These are phyloP conservation scores for Oryza longistaminata DNA, from an alignment of 176 grass and related monocot genomes.

Conservation along the genomic window DNA sequence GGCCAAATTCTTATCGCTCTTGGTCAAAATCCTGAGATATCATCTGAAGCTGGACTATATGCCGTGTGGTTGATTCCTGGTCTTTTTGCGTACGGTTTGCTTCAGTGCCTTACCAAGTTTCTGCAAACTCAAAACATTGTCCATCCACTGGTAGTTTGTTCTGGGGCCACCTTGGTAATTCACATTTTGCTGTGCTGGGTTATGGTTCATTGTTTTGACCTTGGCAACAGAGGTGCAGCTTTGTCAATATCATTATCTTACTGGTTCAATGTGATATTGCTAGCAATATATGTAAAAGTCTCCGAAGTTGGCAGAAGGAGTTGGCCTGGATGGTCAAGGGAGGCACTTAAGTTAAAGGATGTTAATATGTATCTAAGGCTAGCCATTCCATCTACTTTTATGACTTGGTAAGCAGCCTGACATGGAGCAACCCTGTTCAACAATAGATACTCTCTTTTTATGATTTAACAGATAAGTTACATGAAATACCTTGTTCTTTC, in stretches of 20 bases:
- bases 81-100: constrained; percentile 85
- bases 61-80: constrained; percentile 70
- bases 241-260: constrained; percentile 74
- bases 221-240: constrained; percentile 71
- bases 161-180: constrained; percentile 60
- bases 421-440: background rate
- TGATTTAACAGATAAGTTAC: background rate
- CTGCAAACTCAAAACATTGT: constrained; percentile 84
- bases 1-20: constrained; percentile 56
- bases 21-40: constrained; percentile 94
- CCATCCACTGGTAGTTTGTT: constrained; percentile 64
- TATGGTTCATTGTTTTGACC: constrained; percentile 50
- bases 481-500: constrained; percentile 11
- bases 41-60: constrained; percentile 64
- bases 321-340: constrained; percentile 61
- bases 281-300: constrained; percentile 72
- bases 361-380: constrained; percentile 65
- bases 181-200: constrained; percentile 72
- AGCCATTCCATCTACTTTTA: constrained; percentile 85
- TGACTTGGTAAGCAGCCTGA: constrained; percentile 76
- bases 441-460: background rate
- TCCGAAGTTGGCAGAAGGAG: constrained; percentile 59
- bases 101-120: constrained; percentile 87
- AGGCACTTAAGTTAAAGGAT: constrained; percentile 54
- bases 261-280: constrained; percentile 68